These are phyloP conservation scores for Botrytis paeoniae DNA, from an alignment of 2,329 filamentous ascomycete species.

Conservation along the genomic window DNA sequence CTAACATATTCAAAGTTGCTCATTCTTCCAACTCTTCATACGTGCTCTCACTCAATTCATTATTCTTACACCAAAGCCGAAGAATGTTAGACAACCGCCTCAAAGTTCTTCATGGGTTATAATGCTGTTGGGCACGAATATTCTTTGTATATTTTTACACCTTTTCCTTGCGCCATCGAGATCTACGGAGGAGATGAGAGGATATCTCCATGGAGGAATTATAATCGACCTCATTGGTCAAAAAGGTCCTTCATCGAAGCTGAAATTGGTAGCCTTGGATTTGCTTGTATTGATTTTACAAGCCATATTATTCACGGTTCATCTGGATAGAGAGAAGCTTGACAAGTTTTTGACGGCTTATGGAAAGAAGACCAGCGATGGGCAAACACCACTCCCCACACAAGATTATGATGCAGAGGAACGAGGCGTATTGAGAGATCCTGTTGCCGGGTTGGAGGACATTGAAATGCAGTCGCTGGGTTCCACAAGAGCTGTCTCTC, in stretches of 20 bases:
- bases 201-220: constrained; percentile 65
- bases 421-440: constrained; percentile 33
- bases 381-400: constrained; percentile 12
- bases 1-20: constrained; percentile 50
- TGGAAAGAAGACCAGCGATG: constrained; percentile 13
- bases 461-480: constrained; percentile 34
- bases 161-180: constrained; percentile 52
- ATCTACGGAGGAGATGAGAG: constrained; percentile 59
- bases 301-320: constrained; percentile 62
- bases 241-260: constrained; percentile 55
- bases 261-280: constrained; percentile 56
- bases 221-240: constrained; percentile 68
- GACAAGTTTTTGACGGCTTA: constrained; percentile 36
- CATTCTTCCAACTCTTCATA: constrained; percentile 59
- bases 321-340: constrained; percentile 57
- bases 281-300: constrained; percentile 55
- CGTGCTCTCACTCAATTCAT: constrained; percentile 58
- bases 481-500: constrained; percentile 13
- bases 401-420: constrained; percentile 38
- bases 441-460: constrained; percentile 27
- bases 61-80: constrained; percentile 59
- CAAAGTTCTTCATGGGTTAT: constrained; percentile 54
- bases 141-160: constrained; percentile 60
- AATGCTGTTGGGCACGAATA: constrained; percentile 56
- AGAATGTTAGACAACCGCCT: constrained; percentile 54